Percentiles rank a stretch among this genome's conserved stretches.
phyloP scores from a whole-genome alignment of 176 grass and related monocot species.

The Zizania latifolia region DNA sequence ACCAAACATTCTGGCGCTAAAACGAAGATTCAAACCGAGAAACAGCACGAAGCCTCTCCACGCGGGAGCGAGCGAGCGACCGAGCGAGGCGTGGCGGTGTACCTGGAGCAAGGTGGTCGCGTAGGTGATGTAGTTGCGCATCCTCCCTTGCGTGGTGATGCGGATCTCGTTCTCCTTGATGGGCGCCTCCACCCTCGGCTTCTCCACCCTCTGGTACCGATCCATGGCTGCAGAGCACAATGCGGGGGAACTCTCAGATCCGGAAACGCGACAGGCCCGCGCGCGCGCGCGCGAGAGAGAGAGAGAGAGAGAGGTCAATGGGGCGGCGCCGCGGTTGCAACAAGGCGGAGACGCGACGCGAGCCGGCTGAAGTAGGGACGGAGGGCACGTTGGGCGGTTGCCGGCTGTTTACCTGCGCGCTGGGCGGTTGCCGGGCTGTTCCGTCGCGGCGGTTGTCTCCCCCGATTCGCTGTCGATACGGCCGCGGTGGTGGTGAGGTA shows the following conservation, averaged over 20 bases:
- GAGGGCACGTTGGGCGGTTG: no score
- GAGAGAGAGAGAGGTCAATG: no score
- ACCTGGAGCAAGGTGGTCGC: constrained; percentile 92
- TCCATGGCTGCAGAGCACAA: constrained; percentile 55
- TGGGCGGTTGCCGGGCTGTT: no score
- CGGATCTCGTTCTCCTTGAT: constrained; percentile 99
- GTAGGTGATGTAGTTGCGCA: constrained; percentile 99
- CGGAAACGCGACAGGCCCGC: no score
- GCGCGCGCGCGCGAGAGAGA: not conserved
- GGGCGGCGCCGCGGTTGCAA: no score
- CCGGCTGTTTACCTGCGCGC: no score
- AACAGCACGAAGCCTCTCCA: not conserved
- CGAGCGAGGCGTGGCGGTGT: not conserved
- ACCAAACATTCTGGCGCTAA: constrained; percentile 16
- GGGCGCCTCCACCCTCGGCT: constrained; percentile 85
- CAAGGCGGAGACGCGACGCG: no score
- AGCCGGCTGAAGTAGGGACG: not conserved
- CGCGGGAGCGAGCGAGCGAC: not conserved
- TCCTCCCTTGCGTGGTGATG: constrained; percentile 94
- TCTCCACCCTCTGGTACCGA: constrained; percentile 96
- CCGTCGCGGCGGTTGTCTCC: no score
- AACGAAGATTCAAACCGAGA: constrained; percentile 1
- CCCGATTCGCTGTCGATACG: not conserved
- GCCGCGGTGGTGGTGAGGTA: constrained; percentile 15
- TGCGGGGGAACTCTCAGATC: constrained; percentile 22